A percentile compares a stretch with the other conserved stretches of the same genome.
Conservation (phyloP, 345 rosid genomes). For the Schrenkiella parvula region DNA sequence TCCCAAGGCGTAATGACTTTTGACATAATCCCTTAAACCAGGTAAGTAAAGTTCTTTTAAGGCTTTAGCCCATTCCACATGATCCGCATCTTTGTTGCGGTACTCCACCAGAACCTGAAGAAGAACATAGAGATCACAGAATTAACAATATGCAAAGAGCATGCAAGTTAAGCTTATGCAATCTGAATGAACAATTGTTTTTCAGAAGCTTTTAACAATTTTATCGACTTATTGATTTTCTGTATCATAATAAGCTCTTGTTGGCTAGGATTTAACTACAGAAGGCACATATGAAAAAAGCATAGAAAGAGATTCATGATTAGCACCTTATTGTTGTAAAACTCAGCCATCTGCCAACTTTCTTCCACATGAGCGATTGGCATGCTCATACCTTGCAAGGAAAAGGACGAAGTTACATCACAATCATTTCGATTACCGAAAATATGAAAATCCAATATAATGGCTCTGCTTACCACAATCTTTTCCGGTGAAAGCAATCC, state of each 20-base stretch:
- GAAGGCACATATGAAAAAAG: neutral
- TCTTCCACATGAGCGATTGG: conserved; percentile 97
- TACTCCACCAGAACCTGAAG: conserved; percentile 83
- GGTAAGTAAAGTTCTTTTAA: conserved; percentile 90
- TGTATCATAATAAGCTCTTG: neutral
- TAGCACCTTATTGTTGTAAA: conserved; percentile 92
- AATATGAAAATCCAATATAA: neutral
- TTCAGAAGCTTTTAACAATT: neutral
- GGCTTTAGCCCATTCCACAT: conserved; percentile 97
- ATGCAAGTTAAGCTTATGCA: neutral
- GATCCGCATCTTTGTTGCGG: conserved; percentile 74
- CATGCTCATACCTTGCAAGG: conserved; percentile 87
- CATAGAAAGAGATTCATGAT: neutral
- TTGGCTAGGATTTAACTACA: neutral
- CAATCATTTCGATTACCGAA: neutral
- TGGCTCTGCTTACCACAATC: conserved; percentile 64
- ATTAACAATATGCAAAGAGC: conserved; percentile 2
- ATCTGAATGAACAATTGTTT: neutral
- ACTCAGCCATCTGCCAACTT: conserved; percentile 98
- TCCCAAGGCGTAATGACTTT: conserved; percentile 81
- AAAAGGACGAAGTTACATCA: neutral
- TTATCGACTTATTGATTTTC: neutral
- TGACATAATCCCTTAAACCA: conserved; percentile 87
- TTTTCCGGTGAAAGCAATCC: conserved; percentile 93
- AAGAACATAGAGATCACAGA: neutral